Evolutionary conservation across 2,329 filamentous ascomycete genomes (phyloP).

Genomic region (Ophiostoma himal-ulmi): DNA sequence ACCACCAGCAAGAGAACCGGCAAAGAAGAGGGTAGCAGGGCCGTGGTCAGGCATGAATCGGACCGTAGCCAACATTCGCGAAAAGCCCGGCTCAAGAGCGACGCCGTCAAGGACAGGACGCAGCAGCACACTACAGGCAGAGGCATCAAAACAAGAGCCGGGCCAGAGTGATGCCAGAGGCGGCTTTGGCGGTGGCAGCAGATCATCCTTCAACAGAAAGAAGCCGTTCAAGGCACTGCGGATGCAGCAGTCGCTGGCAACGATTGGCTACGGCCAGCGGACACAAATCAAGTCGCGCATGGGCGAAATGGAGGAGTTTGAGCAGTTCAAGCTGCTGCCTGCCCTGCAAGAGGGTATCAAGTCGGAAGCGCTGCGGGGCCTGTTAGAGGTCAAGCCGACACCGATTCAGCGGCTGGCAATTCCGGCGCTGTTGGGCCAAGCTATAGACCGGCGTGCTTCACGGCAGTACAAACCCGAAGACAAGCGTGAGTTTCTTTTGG

Average conservation of each 20-base stretch:
- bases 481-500: slow-evolving; percentile 64
- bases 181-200: background rate
- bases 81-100: slow-evolving; percentile 12
- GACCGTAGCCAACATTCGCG: slow-evolving; percentile 43
- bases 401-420: slow-evolving; percentile 87
- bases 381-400: slow-evolving; percentile 73
- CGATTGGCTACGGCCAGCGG: slow-evolving; percentile 67
- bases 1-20: slow-evolving; percentile 33
- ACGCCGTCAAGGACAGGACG: background rate
- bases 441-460: slow-evolving; percentile 30
- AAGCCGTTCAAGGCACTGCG: slow-evolving; percentile 72
- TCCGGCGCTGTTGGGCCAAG: slow-evolving; percentile 64
- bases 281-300: slow-evolving; percentile 49
- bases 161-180: slow-evolving; percentile 22
- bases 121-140: slow-evolving; percentile 16
- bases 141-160: background rate
- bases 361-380: slow-evolving; percentile 65
- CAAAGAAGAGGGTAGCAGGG: slow-evolving; percentile 40
- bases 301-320: slow-evolving; percentile 68
- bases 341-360: slow-evolving; percentile 63
- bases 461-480: slow-evolving; percentile 10
- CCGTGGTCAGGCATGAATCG: slow-evolving; percentile 55
- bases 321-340: slow-evolving; percentile 71
- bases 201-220: slow-evolving; percentile 24
- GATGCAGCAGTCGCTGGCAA: slow-evolving; percentile 78